phyloP scores from a whole-genome alignment of 2,329 filamentous ascomycete species.

The Pezicula radicicola region DNA sequence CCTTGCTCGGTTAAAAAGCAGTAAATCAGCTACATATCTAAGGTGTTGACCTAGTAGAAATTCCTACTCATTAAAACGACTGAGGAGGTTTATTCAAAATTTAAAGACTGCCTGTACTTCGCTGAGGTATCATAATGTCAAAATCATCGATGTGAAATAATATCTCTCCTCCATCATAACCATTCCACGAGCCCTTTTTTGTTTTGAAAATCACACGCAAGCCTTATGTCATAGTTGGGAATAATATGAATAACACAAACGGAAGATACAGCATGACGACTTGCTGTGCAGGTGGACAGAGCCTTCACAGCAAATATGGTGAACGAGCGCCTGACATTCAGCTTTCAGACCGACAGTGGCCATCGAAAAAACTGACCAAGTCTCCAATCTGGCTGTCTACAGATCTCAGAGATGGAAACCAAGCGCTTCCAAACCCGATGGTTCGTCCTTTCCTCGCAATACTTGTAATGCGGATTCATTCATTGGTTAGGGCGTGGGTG shows the following conservation, averaged over 20 bases:
- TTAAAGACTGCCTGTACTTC: background rate
- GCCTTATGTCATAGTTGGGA: background rate
- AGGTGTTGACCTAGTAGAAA: background rate
- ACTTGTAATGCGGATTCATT: background rate
- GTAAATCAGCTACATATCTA: background rate
- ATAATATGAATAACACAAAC: background rate
- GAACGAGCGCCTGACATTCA: conserved; percentile 2
- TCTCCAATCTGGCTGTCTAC: conserved; percentile 84
- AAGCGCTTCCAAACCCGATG: conserved; percentile 87
- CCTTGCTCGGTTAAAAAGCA: background rate
- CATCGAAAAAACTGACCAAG: conserved; percentile 57
- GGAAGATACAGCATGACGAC: background rate
- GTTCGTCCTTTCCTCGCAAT: conserved; percentile 51
- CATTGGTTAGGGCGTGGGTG: background rate
- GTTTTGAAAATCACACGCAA: background rate
- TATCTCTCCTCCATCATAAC: background rate
- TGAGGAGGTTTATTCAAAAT: background rate
- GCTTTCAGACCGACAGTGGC: conserved; percentile 25
- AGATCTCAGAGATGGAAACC: conserved; percentile 84
- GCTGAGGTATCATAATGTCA: background rate
- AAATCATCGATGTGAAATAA: background rate
- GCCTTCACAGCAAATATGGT: conserved; percentile 4
- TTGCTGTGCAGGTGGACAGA: conserved; percentile 1
- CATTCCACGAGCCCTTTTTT: background rate
- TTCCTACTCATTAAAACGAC: background rate